A percentile compares a stretch with the other conserved stretches of the same genome.
Evolutionary conservation across 352 stramenopile genomes (phyloP).

Genomic region (Phytophthora constricta): DNA sequence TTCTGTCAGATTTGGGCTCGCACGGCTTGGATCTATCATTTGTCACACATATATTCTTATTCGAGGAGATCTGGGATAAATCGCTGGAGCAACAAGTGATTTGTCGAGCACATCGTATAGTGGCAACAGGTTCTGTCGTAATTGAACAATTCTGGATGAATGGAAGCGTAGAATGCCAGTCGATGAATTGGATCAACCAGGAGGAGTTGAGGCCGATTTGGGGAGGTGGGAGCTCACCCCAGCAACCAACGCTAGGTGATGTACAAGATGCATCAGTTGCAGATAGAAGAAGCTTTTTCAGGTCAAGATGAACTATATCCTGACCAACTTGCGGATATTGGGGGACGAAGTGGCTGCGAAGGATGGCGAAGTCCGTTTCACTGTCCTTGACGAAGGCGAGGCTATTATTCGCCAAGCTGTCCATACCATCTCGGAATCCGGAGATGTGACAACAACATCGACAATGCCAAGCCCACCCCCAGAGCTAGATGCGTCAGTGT

Average conservation of each 20-base stretch:
- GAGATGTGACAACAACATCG: slow-evolving; percentile 23
- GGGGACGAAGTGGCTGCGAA: slow-evolving; percentile 30
- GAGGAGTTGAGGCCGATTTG: neutral
- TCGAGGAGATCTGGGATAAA: slow-evolving; percentile 97
- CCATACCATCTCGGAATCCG: slow-evolving; percentile 27
- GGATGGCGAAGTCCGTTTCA: slow-evolving; percentile 43
- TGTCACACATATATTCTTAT: slow-evolving; percentile 97
- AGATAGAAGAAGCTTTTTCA: slow-evolving; percentile 42
- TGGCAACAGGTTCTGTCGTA: slow-evolving; percentile 84
- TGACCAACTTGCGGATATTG: slow-evolving; percentile 45
- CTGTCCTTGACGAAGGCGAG: slow-evolving; percentile 35
- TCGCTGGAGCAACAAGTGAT: slow-evolving; percentile 95
- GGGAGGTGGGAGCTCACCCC: too few species aligned
- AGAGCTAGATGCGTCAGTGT: slow-evolving; percentile 5
- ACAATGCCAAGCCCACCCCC: slow-evolving; percentile 9
- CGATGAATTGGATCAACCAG: slow-evolving; percentile 21
- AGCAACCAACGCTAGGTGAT: slow-evolving; percentile 24
- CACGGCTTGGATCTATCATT: slow-evolving; percentile 97
- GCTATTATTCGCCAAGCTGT: slow-evolving; percentile 39
- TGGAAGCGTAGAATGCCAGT: slow-evolving; percentile 77
- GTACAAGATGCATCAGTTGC: slow-evolving; percentile 22
- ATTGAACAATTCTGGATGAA: slow-evolving; percentile 93
- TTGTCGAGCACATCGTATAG: slow-evolving; percentile 95
- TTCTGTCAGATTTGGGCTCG: slow-evolving; percentile 93
- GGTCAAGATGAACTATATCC: slow-evolving; percentile 42